Percentiles rank a stretch among this genome's conserved stretches.
Conservation (phyloP, 139 green algal species). For the Closterium sp. region DNA sequence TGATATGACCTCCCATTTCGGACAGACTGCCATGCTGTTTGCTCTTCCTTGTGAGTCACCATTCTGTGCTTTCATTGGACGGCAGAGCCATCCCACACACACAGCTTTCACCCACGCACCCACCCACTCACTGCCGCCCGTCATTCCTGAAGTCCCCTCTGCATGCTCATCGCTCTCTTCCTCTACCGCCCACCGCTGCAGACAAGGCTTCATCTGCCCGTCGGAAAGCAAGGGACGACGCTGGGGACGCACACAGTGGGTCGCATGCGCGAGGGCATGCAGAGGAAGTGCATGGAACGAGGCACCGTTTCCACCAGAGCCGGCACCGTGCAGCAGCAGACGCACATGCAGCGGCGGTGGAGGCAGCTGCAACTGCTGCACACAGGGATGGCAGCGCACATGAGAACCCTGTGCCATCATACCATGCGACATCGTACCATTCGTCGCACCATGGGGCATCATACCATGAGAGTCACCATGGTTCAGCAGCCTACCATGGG, state of each 20-base stretch:
- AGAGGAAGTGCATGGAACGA: not conserved
- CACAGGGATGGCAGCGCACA: not conserved
- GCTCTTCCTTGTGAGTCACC: not conserved
- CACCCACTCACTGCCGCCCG: not conserved
- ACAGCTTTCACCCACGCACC: too few relatives aligned
- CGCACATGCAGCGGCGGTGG: not conserved
- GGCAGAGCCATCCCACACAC: too few relatives aligned
- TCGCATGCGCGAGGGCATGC: not conserved
- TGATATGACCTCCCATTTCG: too few relatives aligned
- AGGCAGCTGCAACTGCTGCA: not conserved
- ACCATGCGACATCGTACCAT: not conserved
- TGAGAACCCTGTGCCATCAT: not conserved
- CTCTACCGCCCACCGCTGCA: not conserved
- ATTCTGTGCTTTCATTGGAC: too few relatives aligned
- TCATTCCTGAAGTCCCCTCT: constrained; percentile 5
- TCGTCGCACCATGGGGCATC: not conserved
- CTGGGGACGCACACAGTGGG: not conserved
- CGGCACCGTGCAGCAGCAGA: not conserved
- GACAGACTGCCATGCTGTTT: not conserved
- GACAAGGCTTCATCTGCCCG: not conserved
- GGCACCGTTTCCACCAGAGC: not conserved
- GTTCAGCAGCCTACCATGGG: not conserved
- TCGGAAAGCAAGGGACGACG: not conserved
- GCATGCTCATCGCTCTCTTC: not conserved
- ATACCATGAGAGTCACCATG: too few relatives aligned